These are phyloP conservation scores for Henckelia pumila DNA, from an alignment of 257 asterid species.

Conservation along the genomic window DNA sequence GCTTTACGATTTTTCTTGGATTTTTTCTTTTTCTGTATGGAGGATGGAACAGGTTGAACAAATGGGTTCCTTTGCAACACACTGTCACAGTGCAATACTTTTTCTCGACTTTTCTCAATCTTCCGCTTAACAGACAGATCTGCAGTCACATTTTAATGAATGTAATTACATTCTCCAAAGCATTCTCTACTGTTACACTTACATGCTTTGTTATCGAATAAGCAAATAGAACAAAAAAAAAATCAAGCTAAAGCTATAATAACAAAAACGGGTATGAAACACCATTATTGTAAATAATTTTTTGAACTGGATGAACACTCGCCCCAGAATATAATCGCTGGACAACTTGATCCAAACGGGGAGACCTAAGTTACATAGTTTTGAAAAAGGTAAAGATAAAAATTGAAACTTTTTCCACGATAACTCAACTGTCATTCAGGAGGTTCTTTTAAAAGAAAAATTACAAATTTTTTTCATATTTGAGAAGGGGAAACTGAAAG, in stretches of 20 bases:
- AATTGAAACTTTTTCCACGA: neutral
- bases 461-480: too few species aligned
- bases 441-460: neutral
- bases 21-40: constrained; percentile 62
- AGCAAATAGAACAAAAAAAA: too few species aligned
- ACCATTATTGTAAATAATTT: too few species aligned
- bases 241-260: too few species aligned
- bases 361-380: neutral
- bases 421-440: neutral
- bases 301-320: neutral
- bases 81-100: constrained; percentile 72
- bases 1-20: constrained; percentile 49
- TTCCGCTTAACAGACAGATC: constrained; percentile 80
- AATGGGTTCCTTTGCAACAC: constrained; percentile 74
- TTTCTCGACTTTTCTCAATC: constrained; percentile 81
- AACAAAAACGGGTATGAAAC: too few species aligned
- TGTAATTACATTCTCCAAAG: constrained; percentile 15
- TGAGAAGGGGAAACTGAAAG: too few species aligned
- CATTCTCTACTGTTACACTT: neutral
- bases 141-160: constrained; percentile 26
- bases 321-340: neutral
- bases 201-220: too few species aligned
- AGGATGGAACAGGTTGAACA: constrained; percentile 70
- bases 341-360: too few species aligned
- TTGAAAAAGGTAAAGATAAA: neutral